Base-by-base conservation (phyloP, 306 rosid species). In the Dryas alaskensis region DNA sequence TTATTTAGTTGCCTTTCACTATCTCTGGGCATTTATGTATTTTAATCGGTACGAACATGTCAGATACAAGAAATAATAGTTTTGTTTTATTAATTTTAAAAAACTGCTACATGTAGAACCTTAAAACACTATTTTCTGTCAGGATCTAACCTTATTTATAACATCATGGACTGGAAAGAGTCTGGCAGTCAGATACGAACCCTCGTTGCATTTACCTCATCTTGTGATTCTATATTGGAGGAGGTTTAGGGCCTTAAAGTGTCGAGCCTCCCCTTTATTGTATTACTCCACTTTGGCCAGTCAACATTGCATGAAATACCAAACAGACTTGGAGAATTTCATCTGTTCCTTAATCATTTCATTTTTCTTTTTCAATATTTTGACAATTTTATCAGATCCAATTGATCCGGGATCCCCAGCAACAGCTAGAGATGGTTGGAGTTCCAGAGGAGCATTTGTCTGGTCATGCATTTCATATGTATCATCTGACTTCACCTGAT, bases 401-500 rank as follows among this genome's bases (percentile, higher is more conserved):
- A 85, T 50, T 91, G 86, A 83, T 91, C 73, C 87, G 98, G 67
- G 97, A 93, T 85, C 92, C 96, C 78, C 76, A 62, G 82, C 87
- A 82, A 69, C 96, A 93, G 61, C 37, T 86, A 79, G 92, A 91
- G 75, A 75, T 93, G 91, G 97, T 91, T 70, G 98, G 96, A 67
- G 96, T 91, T 70, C 96, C 98, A 31, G 97, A 88, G 86, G 97
- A 93, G 87, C 87, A 91, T 78, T 71, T 91, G 72, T 60, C 83
- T 10, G 97, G 98, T 55, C 98, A 91, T 72, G 98, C 96, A 14
- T 93, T 89, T 79, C 97, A 91, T 80, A 87, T 88, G 89, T 91
- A 93, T 84, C 94, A 93, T 78, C 82, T 93, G 72, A 80, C 94
- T 16, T 91, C 97, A 25, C 98, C 92, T 0, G 96, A 93, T 51